Percentiles rank a stretch among this genome's conserved stretches.
These are phyloP conservation scores for Malus fusca DNA, from an alignment of 306 rosid species.

Conservation along the genomic window DNA sequence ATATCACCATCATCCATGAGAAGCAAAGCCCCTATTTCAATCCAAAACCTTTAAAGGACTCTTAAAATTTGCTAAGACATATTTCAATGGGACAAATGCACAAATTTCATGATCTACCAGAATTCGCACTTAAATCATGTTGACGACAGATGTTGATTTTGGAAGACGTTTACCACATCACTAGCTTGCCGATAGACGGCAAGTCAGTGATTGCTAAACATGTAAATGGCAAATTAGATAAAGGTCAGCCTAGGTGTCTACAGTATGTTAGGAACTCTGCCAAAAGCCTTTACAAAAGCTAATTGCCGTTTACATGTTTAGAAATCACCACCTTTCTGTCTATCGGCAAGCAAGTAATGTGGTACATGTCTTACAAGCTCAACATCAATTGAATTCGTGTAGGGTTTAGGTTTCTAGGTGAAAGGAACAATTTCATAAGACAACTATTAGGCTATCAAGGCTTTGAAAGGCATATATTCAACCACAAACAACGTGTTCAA, in stretches of 20 bases:
- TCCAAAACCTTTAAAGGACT: slow-evolving; percentile 51
- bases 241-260: too few relatives aligned
- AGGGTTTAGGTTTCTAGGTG: too few relatives aligned
- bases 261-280: too few relatives aligned
- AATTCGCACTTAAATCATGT: background rate
- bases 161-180: background rate
- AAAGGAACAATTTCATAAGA: background rate
- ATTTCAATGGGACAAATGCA: background rate
- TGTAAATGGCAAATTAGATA: background rate
- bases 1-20: slow-evolving; percentile 35
- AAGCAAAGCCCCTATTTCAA: slow-evolving; percentile 59
- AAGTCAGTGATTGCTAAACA: background rate
- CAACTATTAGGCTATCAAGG: background rate
- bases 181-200: too few relatives aligned
- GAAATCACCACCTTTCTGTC: too few relatives aligned
- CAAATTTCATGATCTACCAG: background rate
- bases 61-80: background rate
- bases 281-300: too few relatives aligned
- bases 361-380: too few relatives aligned
- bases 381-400: too few relatives aligned
- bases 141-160: too few relatives aligned
- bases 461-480: background rate
- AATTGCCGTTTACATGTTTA: too few relatives aligned
- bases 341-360: too few relatives aligned
- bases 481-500: background rate